Percentiles rank a stretch among this genome's conserved stretches.
These are phyloP conservation scores for Aspergillus caelatus DNA, from an alignment of 2,329 filamentous ascomycete species.

Conservation along the genomic window DNA sequence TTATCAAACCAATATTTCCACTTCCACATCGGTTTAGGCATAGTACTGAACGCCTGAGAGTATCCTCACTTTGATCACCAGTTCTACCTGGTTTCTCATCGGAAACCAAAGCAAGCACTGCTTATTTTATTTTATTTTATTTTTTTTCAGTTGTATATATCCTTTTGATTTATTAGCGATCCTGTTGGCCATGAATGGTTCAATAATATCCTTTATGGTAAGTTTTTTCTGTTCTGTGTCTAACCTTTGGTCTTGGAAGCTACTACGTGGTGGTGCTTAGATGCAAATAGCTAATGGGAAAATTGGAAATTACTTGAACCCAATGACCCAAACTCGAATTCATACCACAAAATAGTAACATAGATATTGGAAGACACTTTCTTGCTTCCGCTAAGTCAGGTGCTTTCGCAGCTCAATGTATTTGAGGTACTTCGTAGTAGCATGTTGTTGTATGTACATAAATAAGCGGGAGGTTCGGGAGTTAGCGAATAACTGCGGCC, in stretches of 20 bases:
- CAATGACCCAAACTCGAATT: neutral
- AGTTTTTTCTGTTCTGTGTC: neutral
- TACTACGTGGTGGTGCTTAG: neutral
- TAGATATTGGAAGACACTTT: too few species aligned
- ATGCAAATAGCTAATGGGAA: neutral
- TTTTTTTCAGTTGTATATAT: neutral
- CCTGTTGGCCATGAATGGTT: neutral
- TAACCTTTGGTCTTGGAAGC: neutral
- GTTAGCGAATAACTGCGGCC: constrained; percentile 16
- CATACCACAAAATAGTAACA: neutral
- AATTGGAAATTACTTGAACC: neutral
- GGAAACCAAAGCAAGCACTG: neutral
- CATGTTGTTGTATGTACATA: neutral
- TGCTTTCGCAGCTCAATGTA: neutral
- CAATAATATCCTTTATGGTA: neutral
- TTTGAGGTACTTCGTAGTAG: neutral
- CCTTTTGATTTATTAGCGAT: neutral
- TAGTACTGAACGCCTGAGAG: neutral
- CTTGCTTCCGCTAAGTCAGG: neutral
- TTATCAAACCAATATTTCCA: neutral
- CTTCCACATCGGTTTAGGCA: neutral
- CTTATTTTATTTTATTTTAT: neutral
- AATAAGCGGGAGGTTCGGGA: constrained; percentile 13
- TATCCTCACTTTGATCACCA: neutral
- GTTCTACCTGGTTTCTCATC: neutral